A percentile compares a stretch with the other conserved stretches of the same genome.
Conservation (phyloP, 176 grass and related monocot species). For the Zea mays region Zm-B73-REFERENCE-NAM-5.0 NC_050099.1:168719001-168719500, state of each 20-base stretch:
- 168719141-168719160: slow-evolving; percentile 74
- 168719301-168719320: slow-evolving; percentile 53
- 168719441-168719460: slow-evolving; percentile 70
- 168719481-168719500: slow-evolving; percentile 93
- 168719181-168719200: slow-evolving; percentile 78
- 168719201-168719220: slow-evolving; percentile 70
- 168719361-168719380: slow-evolving; percentile 70
- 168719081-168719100: slow-evolving; percentile 75
- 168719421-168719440: slow-evolving; percentile 79
- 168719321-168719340: slow-evolving; percentile 87
- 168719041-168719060: slow-evolving; percentile 77
- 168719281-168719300: slow-evolving; percentile 61
- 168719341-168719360: slow-evolving; percentile 77
- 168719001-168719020: slow-evolving; percentile 90
- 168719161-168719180: slow-evolving; percentile 68
- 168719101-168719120: slow-evolving; percentile 84
- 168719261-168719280: slow-evolving; percentile 92
- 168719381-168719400: slow-evolving; percentile 51
- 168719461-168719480: slow-evolving; percentile 95
- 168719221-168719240: slow-evolving; percentile 85
- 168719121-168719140: slow-evolving; percentile 82
- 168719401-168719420: slow-evolving; percentile 77
- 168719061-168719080: slow-evolving; percentile 87
- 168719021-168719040: slow-evolving; percentile 84
- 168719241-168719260: slow-evolving; percentile 63